Evolutionary conservation across 441 rosid species (phyloP), one percentile per base, ranked within the genome.

Genomic region (Pelargonium fulgidum): DNA sequence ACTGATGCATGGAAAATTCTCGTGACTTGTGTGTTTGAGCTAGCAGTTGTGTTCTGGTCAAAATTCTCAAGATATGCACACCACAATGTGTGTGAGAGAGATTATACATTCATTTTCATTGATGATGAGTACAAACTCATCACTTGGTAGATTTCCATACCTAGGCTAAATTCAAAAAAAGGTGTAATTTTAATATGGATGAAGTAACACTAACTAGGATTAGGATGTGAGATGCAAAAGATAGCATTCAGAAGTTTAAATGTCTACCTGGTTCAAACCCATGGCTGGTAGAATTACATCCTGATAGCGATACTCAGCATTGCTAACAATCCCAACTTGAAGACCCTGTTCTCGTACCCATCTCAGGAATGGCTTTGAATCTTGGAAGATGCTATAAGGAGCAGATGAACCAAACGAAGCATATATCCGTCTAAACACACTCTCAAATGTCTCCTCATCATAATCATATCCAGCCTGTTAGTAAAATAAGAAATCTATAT

Each of bases 351-450:
- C 76, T 0, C 85, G 91, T 71, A 81, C 91, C 99, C 99, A 93
- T 85, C 96, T 85, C 72, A 93, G 73, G 82, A 93, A 93, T 1
- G 96, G 93, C 42, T 82, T 82, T 16, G 99, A 88, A 68, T 93
- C 97, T 48, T 87, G 79, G 70, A 93, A 93, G 64, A 88, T 56
- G 7, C 79, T 72, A 79, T 93, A 93, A 74, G 99, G 99, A 59
- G 97, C 97, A 76, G 97, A 85, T 29, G 99, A 93, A 72, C 99
- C 97, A 67, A 93, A 93, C 8, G 99, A 81, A n/a, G 97, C 82
- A 73, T 91, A 93, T 70, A 93, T 88, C 69, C 97, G 85, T 67
- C 76, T 83, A 75, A 93, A 93, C 68, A 93, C 76, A 79, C 87
- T 89, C 86, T 91, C 97, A 74, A 89, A 89, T 58, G 95, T 93